A percentile compares a stretch with the other conserved stretches of the same genome.
These are phyloP conservation scores for Trichoderma hamatum DNA, from an alignment of 2,329 filamentous ascomycete species.

Conservation along the genomic window DNA sequence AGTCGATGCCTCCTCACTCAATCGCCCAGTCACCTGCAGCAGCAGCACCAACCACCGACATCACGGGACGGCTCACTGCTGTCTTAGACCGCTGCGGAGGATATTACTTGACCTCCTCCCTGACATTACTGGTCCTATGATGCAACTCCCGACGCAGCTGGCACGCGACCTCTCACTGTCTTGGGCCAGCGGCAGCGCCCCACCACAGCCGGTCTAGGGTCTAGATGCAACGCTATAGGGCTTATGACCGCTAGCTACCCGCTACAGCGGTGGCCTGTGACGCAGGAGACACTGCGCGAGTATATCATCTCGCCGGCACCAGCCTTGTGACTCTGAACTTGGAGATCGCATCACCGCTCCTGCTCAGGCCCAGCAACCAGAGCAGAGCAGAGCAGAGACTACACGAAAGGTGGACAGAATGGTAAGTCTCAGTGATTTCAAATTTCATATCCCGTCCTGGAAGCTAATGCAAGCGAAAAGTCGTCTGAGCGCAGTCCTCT, in stretches of 20 bases:
- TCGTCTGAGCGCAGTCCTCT: conserved; percentile 50
- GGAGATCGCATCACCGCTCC: conserved; percentile 9
- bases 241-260: conserved; percentile 15
- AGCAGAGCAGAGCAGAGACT: neutral
- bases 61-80: neutral
- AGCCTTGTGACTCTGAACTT: neutral
- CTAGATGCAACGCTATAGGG: conserved; percentile 22
- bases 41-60: neutral
- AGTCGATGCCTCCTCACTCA: neutral
- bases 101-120: neutral
- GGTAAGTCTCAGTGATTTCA: neutral
- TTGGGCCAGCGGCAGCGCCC: conserved; percentile 10
- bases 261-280: conserved; percentile 21
- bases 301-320: neutral
- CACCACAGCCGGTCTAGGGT: conserved; percentile 15
- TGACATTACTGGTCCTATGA: neutral
- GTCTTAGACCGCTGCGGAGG: neutral
- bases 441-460: neutral
- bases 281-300: neutral
- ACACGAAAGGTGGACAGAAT: conserved; percentile 15
- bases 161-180: conserved; percentile 13
- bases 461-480: conserved; percentile 33
- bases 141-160: neutral
- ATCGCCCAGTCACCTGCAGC: neutral
- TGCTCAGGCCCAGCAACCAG: conserved; percentile 5